Percentiles rank a stretch among this genome's conserved stretches.
These are phyloP conservation scores for Candida maltosa DNA, from an alignment of 805 yeast genomes.

Conservation along the genomic window DNA sequence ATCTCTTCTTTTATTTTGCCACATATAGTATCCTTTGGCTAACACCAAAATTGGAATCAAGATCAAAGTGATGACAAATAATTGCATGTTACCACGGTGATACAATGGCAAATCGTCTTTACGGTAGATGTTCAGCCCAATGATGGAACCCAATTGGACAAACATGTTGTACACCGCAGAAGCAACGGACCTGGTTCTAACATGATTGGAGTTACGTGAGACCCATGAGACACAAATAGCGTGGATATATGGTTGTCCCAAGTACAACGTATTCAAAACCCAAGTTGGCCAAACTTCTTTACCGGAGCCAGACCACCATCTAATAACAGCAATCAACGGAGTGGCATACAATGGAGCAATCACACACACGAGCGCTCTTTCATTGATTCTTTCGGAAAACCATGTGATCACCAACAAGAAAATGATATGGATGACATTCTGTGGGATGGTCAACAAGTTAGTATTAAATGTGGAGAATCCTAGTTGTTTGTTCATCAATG, in stretches of 20 bases:
- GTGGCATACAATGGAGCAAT: constrained; percentile 9
- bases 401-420: constrained; percentile 33
- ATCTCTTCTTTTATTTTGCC: constrained; percentile 43
- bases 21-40: constrained; percentile 35
- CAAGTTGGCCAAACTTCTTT: constrained; percentile 11
- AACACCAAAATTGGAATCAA: constrained; percentile 23
- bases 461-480: constrained; percentile 21
- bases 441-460: constrained; percentile 22
- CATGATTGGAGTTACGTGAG: constrained; percentile 60
- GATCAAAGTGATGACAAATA: constrained; percentile 34
- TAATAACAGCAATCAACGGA: constrained; percentile 7
- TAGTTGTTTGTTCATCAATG: constrained; percentile 13
- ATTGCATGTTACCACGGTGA: constrained; percentile 49
- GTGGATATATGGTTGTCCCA: constrained; percentile 29
- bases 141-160: constrained; percentile 56
- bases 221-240: constrained; percentile 41
- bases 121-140: constrained; percentile 55
- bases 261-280: constrained; percentile 15
- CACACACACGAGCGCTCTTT: constrained; percentile 13
- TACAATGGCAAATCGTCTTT: constrained; percentile 58
- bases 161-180: constrained; percentile 65
- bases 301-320: constrained; percentile 10
- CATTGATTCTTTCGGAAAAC: constrained; percentile 30
- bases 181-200: constrained; percentile 61
- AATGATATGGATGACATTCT: constrained; percentile 28